Base-by-base conservation (phyloP, 192 early-diverging fungal species). In the Backusella psychrophila region DNA sequence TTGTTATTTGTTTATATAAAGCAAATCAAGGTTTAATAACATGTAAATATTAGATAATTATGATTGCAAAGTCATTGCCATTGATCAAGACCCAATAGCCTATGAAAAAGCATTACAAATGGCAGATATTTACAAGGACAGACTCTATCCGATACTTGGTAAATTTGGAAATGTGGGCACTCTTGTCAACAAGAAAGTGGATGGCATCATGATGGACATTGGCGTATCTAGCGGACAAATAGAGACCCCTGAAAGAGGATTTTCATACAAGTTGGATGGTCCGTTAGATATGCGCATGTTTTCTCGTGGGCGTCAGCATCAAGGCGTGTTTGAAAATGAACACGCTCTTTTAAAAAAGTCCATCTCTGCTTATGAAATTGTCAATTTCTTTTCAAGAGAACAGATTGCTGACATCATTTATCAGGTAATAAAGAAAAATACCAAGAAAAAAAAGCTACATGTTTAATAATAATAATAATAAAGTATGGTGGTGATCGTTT, bases 201-300 rank as follows among this genome's bases (percentile, higher is more conserved):
- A 93, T 81, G 93, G 92, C 19, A 87, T 92, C 39, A 83, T 93
- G 3, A 89, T 92, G 69, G 93, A 95, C 75, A 87, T 95, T 76
- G 93, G 93, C 53, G 85, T 95, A 12, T 91, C 87, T 53, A 89
- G 89, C 39, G 87, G 86, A 49, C 93, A 94, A 29, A 79, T 95
- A 36, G 88, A 88, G 71, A 85, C 88, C 1, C 71, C 86, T 29
- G 59, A 75, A 34, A 88, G 94, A 39, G 94, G 94, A 21, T 95
- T 95, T 76, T 92, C 92, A 1, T 90, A 89, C 78, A 78, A 86
- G 21, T 77, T 76, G 7, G 89, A 92, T 46, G 91, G 90, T 6
- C 91, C 91, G 9, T 77, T 95, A 31, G 92, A 93, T 76, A 93
- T 95, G 93, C 86, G 93, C 23, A 93, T 95, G 92, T 82, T 78